Evolutionary conservation across 148 eudicot genomes (phyloP).

Genomic region (Silene conica): DNA sequence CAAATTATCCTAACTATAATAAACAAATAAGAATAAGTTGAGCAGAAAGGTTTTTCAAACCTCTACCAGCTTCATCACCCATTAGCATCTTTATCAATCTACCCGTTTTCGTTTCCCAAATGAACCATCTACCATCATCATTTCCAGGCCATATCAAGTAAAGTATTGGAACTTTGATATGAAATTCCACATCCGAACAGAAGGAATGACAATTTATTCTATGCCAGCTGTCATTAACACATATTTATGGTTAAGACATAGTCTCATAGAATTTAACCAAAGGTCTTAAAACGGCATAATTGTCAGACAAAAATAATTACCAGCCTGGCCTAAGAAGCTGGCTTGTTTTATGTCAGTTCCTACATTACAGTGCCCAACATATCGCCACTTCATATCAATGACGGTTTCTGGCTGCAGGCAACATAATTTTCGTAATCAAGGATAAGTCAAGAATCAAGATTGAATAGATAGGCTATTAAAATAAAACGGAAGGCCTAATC

Average conservation of each 20-base stretch:
- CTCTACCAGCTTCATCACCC: conserved; percentile 88
- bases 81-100: conserved; percentile 75
- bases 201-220: not conserved
- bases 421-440: conserved; percentile 17
- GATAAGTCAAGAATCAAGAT: conserved; percentile 10
- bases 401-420: conserved; percentile 63
- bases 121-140: conserved; percentile 97
- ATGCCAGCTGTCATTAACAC: not conserved
- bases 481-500: not conserved
- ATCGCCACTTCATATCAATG: conserved; percentile 91
- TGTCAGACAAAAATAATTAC: conserved; percentile 28
- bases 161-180: not conserved
- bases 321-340: conserved; percentile 88
- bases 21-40: not conserved
- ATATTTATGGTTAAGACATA: not conserved
- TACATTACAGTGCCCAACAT: conserved; percentile 81
- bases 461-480: not conserved
- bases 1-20: no score
- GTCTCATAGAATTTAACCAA: not conserved
- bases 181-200: not conserved
- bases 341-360: conserved; percentile 99
- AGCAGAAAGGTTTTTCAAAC: not conserved
- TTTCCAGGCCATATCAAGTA: conserved; percentile 73
- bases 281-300: not conserved
- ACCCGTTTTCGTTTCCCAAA: conserved; percentile 96